phyloP scores from a whole-genome alignment of 371 early-diverging fungal genomes.

The Lichtheimia corymbifera region DNA sequence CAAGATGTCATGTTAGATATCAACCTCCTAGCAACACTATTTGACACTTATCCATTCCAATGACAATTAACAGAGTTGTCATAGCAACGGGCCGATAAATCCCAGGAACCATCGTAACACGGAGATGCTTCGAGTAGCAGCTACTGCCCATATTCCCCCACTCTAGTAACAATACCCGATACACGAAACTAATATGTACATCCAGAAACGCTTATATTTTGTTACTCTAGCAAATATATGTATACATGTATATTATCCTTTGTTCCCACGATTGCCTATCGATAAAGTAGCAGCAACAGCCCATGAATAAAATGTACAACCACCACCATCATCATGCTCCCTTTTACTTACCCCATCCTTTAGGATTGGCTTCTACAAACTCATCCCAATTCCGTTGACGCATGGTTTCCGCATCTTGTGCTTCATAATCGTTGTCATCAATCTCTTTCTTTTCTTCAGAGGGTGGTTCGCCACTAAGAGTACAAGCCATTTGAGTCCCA shows the following conservation, averaged over 20 bases:
- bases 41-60: no score
- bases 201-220: no score
- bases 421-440: conserved; percentile 84
- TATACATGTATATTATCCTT: conserved; percentile 24
- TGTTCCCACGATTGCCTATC: conserved; percentile 44
- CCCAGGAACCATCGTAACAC: no score
- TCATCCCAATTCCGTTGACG: conserved; percentile 91
- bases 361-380: conserved; percentile 90
- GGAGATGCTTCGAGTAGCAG: no score
- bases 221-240: no score
- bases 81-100: no score
- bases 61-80: no score
- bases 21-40: no score
- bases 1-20: no score
- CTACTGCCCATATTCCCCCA: no score
- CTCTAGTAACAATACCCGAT: no score
- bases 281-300: background rate
- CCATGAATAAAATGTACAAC: background rate
- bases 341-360: conserved; percentile 82
- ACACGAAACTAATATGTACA: no score
- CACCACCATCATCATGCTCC: background rate
- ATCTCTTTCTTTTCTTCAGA: conserved; percentile 55
- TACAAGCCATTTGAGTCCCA: background rate
- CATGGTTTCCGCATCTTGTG: conserved; percentile 77
- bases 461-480: conserved; percentile 51